A percentile compares a stretch with the other conserved stretches of the same genome.
These are phyloP conservation scores for Phytophthora pistaciae DNA, from an alignment of 352 stramenopile genomes.

Conservation along the genomic window DNA sequence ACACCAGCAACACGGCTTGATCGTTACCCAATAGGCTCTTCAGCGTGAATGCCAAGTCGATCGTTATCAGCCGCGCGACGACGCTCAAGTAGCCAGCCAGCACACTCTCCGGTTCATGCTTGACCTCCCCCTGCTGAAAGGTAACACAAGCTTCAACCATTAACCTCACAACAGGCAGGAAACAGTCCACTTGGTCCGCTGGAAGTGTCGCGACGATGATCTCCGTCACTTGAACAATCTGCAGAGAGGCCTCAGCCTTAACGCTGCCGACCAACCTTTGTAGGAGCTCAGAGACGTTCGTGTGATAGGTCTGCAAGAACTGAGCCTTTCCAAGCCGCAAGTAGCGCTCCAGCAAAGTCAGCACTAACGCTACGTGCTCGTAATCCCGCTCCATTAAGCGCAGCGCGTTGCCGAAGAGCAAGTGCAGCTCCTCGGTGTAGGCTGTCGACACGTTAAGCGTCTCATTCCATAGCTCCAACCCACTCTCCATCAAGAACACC, in stretches of 20 bases:
- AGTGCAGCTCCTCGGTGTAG: conserved; percentile 78
- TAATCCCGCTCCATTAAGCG: conserved; percentile 81
- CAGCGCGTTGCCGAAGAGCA: conserved; percentile 71
- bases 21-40: conserved; percentile 56
- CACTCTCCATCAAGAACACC: conserved; percentile 89
- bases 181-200: conserved; percentile 47
- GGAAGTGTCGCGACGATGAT: conserved; percentile 47
- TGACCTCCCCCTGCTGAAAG: conserved; percentile 48
- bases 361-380: conserved; percentile 73
- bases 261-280: conserved; percentile 67
- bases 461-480: conserved; percentile 77
- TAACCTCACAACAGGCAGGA: conserved; percentile 41
- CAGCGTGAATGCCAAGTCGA: conserved; percentile 56
- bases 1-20: conserved; percentile 37
- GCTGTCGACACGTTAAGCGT: conserved; percentile 51
- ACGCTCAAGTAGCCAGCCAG: conserved; percentile 74
- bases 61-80: conserved; percentile 57
- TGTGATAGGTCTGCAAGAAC: conserved; percentile 81
- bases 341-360: conserved; percentile 74
- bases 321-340: conserved; percentile 54
- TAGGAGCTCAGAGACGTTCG: conserved; percentile 49
- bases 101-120: conserved; percentile 64
- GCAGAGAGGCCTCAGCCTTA: conserved; percentile 71
- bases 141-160: conserved; percentile 60
- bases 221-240: conserved; percentile 62